Evolutionary conservation across 2,329 filamentous ascomycete species (phyloP).

Genomic region (Chaetomium globosum): DNA sequence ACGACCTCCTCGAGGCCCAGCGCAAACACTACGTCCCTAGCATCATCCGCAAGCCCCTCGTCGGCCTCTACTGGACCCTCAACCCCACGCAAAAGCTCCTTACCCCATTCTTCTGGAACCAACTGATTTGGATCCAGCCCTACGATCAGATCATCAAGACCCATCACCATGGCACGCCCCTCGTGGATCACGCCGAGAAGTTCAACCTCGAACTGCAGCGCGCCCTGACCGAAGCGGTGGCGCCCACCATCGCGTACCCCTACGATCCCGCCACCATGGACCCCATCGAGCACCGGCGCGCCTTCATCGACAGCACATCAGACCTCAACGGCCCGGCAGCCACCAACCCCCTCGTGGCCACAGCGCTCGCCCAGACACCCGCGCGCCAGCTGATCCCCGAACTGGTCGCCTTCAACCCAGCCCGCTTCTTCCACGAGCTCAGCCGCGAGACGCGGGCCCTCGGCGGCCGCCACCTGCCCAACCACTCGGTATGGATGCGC

Average conservation of each 20-base stretch:
- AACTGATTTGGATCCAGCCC: constrained; percentile 21
- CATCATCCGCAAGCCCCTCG: constrained; percentile 37
- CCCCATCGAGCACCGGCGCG: neutral
- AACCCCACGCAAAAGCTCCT: constrained; percentile 43
- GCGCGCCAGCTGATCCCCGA: neutral
- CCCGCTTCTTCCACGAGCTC: constrained; percentile 24
- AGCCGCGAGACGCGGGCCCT: neutral
- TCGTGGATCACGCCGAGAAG: neutral
- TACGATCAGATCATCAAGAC: neutral
- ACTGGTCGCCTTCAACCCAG: neutral
- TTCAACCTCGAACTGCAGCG: constrained; percentile 5
- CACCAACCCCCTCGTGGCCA: neutral
- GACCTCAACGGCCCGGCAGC: neutral
- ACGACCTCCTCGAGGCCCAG: constrained; percentile 40
- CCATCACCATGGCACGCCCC: neutral
- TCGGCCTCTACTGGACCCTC: constrained; percentile 36
- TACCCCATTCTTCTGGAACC: constrained; percentile 44
- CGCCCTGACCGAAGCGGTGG: neutral
- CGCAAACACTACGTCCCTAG: constrained; percentile 45
- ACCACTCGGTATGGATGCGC: neutral
- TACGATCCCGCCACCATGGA: neutral
- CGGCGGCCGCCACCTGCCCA: neutral
- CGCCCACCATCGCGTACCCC: neutral
- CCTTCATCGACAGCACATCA: neutral
- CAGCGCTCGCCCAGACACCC: neutral